Percentiles rank a stretch among this genome's conserved stretches.
phyloP scores from a whole-genome alignment of 1,284 basidiomycete species.

The Pseudozyma hubeiensis region DNA sequence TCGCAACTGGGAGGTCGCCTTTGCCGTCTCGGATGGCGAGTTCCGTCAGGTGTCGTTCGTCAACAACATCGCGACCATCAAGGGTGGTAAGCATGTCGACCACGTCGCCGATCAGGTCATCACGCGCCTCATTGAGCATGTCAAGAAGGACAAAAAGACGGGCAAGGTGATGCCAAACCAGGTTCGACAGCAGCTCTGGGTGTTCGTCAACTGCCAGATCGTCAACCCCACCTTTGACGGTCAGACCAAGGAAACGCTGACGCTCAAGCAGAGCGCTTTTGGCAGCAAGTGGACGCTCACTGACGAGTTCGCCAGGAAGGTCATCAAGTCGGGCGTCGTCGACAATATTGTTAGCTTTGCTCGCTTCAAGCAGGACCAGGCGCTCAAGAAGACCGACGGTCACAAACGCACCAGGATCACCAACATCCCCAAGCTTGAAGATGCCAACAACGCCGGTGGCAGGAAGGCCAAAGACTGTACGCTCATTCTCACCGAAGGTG shows the following conservation, averaged over 20 bases:
- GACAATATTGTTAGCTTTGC: slow-evolving; percentile 96
- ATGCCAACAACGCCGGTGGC: slow-evolving; percentile 97
- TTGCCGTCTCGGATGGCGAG: slow-evolving; percentile 88
- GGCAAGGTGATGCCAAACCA: slow-evolving; percentile 90
- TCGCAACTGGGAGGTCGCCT: slow-evolving; percentile 92
- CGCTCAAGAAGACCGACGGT: slow-evolving; percentile 97
- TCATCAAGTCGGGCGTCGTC: slow-evolving; percentile 88
- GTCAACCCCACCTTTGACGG: slow-evolving; percentile 99
- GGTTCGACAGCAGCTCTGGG: slow-evolving; percentile 98
- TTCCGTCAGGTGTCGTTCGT: slow-evolving; percentile 90
- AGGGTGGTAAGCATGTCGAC: slow-evolving; percentile 94
- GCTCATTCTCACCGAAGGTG: slow-evolving; percentile 97
- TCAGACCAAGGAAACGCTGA: slow-evolving; percentile 97
- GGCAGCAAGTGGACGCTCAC: slow-evolving; percentile 86
- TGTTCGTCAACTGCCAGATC: slow-evolving; percentile 95
- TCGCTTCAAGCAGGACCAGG: slow-evolving; percentile 94
- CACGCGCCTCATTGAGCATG: slow-evolving; percentile 78
- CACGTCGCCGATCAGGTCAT: slow-evolving; percentile 89
- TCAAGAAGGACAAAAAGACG: slow-evolving; percentile 90
- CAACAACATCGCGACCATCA: slow-evolving; percentile 96
- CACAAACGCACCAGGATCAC: slow-evolving; percentile 81
- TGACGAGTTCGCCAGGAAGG: slow-evolving; percentile 96
- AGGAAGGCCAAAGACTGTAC: slow-evolving; percentile 83
- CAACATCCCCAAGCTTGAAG: slow-evolving; percentile 91
- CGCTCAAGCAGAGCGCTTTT: slow-evolving; percentile 88